Conservation (phyloP, 2,329 filamentous ascomycete species). For the Chrysosphaeria jannelii region DNA sequence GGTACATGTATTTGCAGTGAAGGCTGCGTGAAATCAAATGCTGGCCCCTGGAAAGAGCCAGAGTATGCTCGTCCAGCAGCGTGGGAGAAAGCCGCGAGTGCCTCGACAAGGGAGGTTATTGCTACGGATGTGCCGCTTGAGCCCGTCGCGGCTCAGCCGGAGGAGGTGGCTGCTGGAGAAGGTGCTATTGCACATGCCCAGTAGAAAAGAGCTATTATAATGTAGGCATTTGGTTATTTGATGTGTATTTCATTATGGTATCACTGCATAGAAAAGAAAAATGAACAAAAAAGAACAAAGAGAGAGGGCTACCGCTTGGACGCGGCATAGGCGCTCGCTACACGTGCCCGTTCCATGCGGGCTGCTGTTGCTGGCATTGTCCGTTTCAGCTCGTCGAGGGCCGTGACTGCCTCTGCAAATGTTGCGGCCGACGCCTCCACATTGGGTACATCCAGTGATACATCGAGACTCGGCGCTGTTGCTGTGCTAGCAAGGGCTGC, state of each 20-base stretch:
- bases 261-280: too few species aligned
- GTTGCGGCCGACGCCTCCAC: conserved; percentile 11
- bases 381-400: conserved; percentile 21
- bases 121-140: too few species aligned
- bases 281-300: not conserved
- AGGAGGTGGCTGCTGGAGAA: too few species aligned
- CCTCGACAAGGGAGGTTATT: too few species aligned
- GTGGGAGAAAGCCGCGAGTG: too few species aligned
- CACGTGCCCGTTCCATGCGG: conserved; percentile 31
- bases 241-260: too few species aligned
- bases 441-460: too few species aligned
- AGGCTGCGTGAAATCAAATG: conserved; percentile 65
- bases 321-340: conserved; percentile 26
- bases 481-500: conserved; percentile 8
- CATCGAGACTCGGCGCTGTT: too few species aligned
- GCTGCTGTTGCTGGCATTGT: conserved; percentile 31
- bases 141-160: too few species aligned
- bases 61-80: conserved; percentile 34
- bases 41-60: conserved; percentile 60
- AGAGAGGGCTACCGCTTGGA: conserved; percentile 8
- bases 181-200: too few species aligned
- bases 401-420: conserved; percentile 14
- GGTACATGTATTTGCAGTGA: conserved; percentile 56
- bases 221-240: too few species aligned
- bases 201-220: too few species aligned